Evolutionary conservation across 2,329 filamentous ascomycete species (phyloP), one percentile per base, ranked within the genome.

Genomic region (Hymenoscyphus scutula): DNA sequence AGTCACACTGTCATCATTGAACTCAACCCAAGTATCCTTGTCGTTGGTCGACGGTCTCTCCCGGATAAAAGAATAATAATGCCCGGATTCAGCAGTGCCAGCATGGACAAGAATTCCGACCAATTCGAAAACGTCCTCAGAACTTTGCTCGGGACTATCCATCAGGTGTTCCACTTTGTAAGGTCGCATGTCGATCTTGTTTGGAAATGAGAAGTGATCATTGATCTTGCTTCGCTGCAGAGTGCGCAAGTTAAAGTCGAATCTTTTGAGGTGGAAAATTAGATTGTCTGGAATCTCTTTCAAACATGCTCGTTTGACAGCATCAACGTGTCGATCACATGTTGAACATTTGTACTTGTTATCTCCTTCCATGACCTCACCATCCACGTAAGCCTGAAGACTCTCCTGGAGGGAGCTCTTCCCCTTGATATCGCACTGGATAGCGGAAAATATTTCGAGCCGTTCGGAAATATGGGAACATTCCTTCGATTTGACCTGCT

Each of bases 271-370:
- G 73, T 98, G 95, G 73, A 98, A 96, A 63, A 98, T 98, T 45
- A 99, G 79, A 72, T 97, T 93, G 76, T 99, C 89, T 0, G 95
- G 94, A 6, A 97, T 86, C 65, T 96, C 89, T 74, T 97, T 97
- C 62, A 98, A 79, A 70, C 94, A 98, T 13, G 93, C 90, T 70
- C 89, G 85, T 76, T 97, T 97, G 68, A 98, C 91, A 23, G 95
- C 95, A 76, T 97, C 90, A 17, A 99, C 95, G 70, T 95, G 90
- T 11, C 86, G 85, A 65, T 92, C 90, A 74, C 95, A 99, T 4
- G 86, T 89, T 32, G 92, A 93, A 77, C 95, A 99, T 68, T 96
- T 96, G 80, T 98, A 99, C 77, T 97, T 97, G 79, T 99, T 98
- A 71, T 97, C 92, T 68, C 96, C 95, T 80, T 97, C 92, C 89